These are phyloP conservation scores for Crithidia acanthocephali DNA, from an alignment of 208 protist species.

Conservation along the genomic window DNA sequence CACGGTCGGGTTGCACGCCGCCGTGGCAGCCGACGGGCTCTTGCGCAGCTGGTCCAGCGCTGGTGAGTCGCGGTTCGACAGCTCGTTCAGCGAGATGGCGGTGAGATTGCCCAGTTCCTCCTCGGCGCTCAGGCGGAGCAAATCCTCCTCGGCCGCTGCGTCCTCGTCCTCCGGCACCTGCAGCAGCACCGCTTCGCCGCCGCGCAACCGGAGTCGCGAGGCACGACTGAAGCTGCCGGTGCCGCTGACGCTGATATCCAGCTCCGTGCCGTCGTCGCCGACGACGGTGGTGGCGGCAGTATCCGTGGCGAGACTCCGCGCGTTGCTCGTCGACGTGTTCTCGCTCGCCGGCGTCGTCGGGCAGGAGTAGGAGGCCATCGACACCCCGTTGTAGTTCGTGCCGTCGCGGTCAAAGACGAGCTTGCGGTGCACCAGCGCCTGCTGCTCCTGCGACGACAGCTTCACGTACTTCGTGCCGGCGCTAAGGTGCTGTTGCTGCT, in stretches of 20 bases:
- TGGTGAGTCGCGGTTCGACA: neutral
- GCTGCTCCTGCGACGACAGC: conserved; percentile 69
- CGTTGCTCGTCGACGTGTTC: neutral
- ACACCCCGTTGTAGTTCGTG: conserved; percentile 70
- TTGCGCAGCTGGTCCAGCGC: conserved; percentile 9
- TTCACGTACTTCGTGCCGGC: conserved; percentile 53
- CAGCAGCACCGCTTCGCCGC: conserved; percentile 63
- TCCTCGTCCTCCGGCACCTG: conserved; percentile 42
- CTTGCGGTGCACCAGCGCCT: conserved; percentile 74
- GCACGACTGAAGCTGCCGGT: conserved; percentile 6
- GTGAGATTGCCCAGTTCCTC: conserved; percentile 10
- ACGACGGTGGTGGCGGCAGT: neutral
- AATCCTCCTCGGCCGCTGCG: conserved; percentile 43
- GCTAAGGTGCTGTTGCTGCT: conserved; percentile 16
- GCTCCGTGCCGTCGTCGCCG: conserved; percentile 6
- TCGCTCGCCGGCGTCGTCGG: conserved; percentile 5
- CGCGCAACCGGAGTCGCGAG: conserved; percentile 47
- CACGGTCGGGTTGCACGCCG: neutral
- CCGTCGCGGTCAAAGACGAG: conserved; percentile 64
- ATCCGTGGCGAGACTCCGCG: conserved; percentile 1
- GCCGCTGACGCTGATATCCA: conserved; percentile 4
- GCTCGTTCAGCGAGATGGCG: conserved; percentile 19
- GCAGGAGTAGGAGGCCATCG: conserved; percentile 24
- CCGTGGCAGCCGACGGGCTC: neutral
- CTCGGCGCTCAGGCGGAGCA: conserved; percentile 21